Conservation (phyloP, 2,329 filamentous ascomycete species). For the Botrytis paeoniae region DNA sequence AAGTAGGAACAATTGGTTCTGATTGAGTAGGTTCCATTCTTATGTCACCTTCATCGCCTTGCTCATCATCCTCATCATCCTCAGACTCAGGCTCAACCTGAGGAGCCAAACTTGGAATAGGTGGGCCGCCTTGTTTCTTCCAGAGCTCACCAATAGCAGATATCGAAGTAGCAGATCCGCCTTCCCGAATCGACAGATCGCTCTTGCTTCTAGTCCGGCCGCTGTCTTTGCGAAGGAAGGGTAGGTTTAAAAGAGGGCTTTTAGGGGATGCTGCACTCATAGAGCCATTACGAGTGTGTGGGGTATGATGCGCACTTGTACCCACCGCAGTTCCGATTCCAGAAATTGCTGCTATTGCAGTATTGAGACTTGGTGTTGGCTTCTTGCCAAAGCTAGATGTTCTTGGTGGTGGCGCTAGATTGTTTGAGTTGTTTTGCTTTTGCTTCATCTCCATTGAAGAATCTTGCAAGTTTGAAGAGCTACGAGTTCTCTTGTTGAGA, state of each 20-base stretch:
- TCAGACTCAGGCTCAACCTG: conserved; percentile 41
- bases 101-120: conserved; percentile 54
- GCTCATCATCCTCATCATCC: conserved; percentile 61
- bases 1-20: conserved; percentile 66
- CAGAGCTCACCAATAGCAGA: conserved; percentile 49
- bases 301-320: conserved; percentile 37
- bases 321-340: conserved; percentile 53
- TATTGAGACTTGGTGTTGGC: conserved; percentile 57
- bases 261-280: conserved; percentile 57
- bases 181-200: neutral
- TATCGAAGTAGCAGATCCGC: neutral
- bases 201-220: conserved; percentile 56
- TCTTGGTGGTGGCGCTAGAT: conserved; percentile 51
- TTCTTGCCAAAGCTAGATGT: conserved; percentile 48
- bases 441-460: conserved; percentile 34
- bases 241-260: conserved; percentile 38
- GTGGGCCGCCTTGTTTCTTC: conserved; percentile 56
- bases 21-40: conserved; percentile 61
- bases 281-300: conserved; percentile 57
- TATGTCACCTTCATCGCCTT: conserved; percentile 59
- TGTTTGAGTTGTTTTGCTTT: conserved; percentile 37
- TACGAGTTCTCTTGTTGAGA: conserved; percentile 34
- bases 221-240: conserved; percentile 46
- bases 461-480: conserved; percentile 29
- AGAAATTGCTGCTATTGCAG: conserved; percentile 54